Evolutionary conservation across 305 asterid species (phyloP).

Genomic region (Fraxinus nigra): DNA sequence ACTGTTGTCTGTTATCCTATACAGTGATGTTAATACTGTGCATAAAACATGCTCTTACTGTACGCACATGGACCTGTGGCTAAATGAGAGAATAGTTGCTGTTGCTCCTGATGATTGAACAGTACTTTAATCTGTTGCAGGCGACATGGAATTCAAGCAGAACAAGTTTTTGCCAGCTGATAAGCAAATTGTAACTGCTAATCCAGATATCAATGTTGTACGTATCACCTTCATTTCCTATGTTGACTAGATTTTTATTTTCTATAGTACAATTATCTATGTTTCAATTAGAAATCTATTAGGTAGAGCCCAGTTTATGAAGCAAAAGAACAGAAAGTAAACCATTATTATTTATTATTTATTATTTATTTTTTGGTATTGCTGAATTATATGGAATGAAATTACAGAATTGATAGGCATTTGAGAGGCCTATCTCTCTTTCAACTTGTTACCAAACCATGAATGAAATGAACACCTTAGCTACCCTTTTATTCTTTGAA

Average conservation of each 20-base stretch:
- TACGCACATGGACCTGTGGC: not conserved
- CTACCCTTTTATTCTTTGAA: not conserved
- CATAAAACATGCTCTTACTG: not conserved
- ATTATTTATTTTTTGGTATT: too few relatives aligned
- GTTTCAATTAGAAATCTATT: not conserved
- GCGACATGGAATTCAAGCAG: constrained; percentile 98
- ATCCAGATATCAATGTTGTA: constrained; percentile 82
- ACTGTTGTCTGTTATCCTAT: not conserved
- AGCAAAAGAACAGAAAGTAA: not conserved
- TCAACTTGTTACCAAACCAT: not conserved
- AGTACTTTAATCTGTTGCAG: constrained; percentile 40
- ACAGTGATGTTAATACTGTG: not conserved
- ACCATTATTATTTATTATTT: too few relatives aligned
- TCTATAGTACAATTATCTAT: not conserved
- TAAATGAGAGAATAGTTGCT: not conserved
- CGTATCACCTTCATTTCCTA: constrained; percentile 27
- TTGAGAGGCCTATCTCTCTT: not conserved
- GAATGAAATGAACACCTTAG: not conserved
- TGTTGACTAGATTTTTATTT: not conserved
- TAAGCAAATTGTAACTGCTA: constrained; percentile 84
- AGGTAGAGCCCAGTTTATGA: not conserved
- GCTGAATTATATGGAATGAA: not conserved
- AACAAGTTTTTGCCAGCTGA: constrained; percentile 88
- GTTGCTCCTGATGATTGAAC: not conserved
- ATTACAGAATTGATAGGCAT: not conserved